A percentile compares a stretch with the other conserved stretches of the same genome.
These are phyloP conservation scores for Fusarium concolor DNA, from an alignment of 2,329 filamentous ascomycete species.

Conservation along the genomic window DNA sequence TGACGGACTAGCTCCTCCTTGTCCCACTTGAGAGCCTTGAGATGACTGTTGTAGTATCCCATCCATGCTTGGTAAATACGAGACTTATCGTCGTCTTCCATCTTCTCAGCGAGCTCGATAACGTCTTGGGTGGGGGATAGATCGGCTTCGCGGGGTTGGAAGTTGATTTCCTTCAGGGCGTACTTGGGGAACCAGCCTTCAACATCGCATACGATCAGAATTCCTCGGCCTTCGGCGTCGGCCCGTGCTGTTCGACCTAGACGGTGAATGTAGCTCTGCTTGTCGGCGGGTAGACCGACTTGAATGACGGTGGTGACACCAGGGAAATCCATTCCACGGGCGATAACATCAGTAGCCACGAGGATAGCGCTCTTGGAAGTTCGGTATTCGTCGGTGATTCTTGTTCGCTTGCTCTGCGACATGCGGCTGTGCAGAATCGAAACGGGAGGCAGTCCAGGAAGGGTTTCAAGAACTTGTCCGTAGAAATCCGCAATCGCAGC, in stretches of 20 bases:
- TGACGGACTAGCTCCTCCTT: conserved; percentile 60
- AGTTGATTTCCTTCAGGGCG: conserved; percentile 65
- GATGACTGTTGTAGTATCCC: conserved; percentile 65
- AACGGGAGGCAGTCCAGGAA: conserved; percentile 57
- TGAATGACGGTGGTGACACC: conserved; percentile 76
- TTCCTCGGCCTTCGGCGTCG: conserved; percentile 72
- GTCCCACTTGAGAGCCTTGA: conserved; percentile 59
- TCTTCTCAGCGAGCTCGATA: conserved; percentile 50
- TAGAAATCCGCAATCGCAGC: conserved; percentile 65
- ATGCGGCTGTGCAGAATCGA: conserved; percentile 64
- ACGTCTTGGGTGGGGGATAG: conserved; percentile 58
- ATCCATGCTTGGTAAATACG: conserved; percentile 69
- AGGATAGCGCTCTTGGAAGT: conserved; percentile 63
- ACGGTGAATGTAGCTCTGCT: conserved; percentile 75
- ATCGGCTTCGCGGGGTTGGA: conserved; percentile 60
- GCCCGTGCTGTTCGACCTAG: conserved; percentile 75
- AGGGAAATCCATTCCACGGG: conserved; percentile 79
- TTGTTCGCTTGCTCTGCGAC: conserved; percentile 61
- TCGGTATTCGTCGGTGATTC: conserved; percentile 73
- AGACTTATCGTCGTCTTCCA: conserved; percentile 59
- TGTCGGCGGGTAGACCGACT: conserved; percentile 67
- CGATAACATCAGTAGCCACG: conserved; percentile 77
- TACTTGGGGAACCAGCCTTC: conserved; percentile 64
- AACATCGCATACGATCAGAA: conserved; percentile 65
- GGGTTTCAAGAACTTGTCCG: conserved; percentile 56